phyloP scores from a whole-genome alignment of 495 filamentous ascomycete genomes.

The Pseudomonodictys pantanalensis region DNA sequence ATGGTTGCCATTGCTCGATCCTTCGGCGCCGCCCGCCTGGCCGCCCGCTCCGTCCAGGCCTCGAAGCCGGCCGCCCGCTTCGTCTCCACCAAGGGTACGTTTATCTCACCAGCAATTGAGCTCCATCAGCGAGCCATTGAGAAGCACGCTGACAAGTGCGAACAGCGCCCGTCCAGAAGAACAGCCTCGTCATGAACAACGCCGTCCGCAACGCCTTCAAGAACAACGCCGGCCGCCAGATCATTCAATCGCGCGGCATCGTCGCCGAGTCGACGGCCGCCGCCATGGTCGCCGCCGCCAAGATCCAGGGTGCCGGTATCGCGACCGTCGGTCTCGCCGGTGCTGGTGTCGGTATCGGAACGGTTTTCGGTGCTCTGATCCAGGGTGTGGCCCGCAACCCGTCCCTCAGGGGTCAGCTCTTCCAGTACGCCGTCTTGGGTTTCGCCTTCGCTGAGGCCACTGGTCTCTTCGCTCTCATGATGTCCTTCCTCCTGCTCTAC shows the following conservation, averaged over 20 bases:
- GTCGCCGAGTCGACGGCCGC: conserved; percentile 36
- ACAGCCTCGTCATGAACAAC: conserved; percentile 31
- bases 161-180: conserved; percentile 24
- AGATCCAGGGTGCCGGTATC: conserved; percentile 82
- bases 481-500: conserved; percentile 53
- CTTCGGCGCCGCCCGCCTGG: conserved; percentile 31
- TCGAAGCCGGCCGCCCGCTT: conserved; percentile 25
- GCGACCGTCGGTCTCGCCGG: conserved; percentile 86
- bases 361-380: conserved; percentile 84
- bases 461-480: conserved; percentile 89
- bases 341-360: conserved; percentile 90
- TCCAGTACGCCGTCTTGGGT: conserved; percentile 90
- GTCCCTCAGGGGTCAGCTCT: conserved; percentile 83
- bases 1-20: conserved; percentile 33
- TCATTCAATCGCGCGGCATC: conserved; percentile 35
- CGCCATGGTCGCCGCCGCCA: conserved; percentile 81
- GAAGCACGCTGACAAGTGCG: conserved; percentile 18
- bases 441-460: conserved; percentile 94
- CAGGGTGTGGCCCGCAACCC: conserved; percentile 85
- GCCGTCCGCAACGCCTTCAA: conserved; percentile 33
- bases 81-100: conserved; percentile 31
- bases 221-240: conserved; percentile 32
- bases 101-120: conserved; percentile 9
- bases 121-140: conserved; percentile 8
- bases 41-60: conserved; percentile 30